A percentile compares a stretch with the other conserved stretches of the same genome.
Evolutionary conservation across 108 stramenopile species (phyloP).

Genomic region (Nitzschia putrida): DNA sequence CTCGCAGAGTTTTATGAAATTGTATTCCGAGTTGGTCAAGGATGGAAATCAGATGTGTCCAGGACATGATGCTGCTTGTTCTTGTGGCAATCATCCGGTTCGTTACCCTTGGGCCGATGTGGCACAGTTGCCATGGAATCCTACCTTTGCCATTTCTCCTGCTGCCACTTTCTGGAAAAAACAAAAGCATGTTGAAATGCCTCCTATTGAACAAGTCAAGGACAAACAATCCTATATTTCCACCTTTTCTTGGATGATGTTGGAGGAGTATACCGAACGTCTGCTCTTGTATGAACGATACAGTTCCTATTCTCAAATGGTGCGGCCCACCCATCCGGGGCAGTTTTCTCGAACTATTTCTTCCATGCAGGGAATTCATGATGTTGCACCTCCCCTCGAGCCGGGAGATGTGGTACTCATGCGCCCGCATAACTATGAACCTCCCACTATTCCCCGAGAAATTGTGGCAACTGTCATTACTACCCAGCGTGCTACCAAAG

Average conservation of each 20-base stretch:
- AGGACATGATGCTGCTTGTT: too few species aligned
- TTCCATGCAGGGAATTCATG: conserved; percentile 48
- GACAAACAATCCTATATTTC: conserved; percentile 2
- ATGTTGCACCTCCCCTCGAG: conserved; percentile 58
- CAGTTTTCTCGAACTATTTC: conserved; percentile 3
- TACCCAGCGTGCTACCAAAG: conserved; percentile 21
- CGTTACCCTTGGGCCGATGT: too few species aligned
- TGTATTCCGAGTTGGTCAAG: too few species aligned
- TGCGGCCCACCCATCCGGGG: background rate
- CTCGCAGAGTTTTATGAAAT: too few species aligned
- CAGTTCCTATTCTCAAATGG: conserved; percentile 10
- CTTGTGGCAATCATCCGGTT: too few species aligned
- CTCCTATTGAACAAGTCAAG: conserved; percentile 8
- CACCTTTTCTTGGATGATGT: conserved; percentile 16
- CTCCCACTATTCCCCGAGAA: background rate
- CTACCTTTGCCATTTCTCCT: too few species aligned
- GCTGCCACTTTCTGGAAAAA: too few species aligned
- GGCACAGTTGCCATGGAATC: too few species aligned
- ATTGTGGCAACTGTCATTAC: conserved; percentile 31
- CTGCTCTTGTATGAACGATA: conserved; percentile 34
- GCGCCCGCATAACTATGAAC: conserved; percentile 40
- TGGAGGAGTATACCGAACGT: conserved; percentile 23
- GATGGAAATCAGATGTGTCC: too few species aligned
- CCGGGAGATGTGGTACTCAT: conserved; percentile 60
- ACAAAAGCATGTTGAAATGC: too few species aligned